Evolutionary conservation across 2,329 filamentous ascomycete species (phyloP).

Genomic region (Aspergillus awamori): DNA sequence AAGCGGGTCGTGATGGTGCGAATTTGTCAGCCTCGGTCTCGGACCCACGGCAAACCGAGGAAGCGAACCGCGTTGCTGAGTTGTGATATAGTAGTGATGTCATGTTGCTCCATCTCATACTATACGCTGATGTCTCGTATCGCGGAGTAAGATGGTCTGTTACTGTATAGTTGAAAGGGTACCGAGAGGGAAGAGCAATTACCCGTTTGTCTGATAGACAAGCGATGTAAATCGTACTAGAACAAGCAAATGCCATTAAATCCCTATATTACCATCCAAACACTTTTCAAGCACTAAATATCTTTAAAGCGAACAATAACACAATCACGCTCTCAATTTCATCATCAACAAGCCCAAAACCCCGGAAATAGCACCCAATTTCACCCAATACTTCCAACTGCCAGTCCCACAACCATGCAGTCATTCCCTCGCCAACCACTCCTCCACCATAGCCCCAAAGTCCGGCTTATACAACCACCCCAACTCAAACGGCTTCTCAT

Average conservation of each 20-base stretch:
- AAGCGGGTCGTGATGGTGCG: too few species aligned
- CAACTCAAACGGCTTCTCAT: slow-evolving; percentile 39
- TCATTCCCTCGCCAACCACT: slow-evolving; percentile 26
- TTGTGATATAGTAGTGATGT: background rate
- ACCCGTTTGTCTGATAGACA: too few species aligned
- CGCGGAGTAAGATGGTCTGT: too few species aligned
- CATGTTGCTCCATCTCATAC: background rate
- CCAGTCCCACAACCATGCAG: too few species aligned
- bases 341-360: background rate
- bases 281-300: too few species aligned
- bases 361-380: background rate
- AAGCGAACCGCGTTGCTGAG: background rate
- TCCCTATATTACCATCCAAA: too few species aligned
- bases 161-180: too few species aligned
- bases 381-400: background rate
- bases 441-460: slow-evolving; percentile 40
- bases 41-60: background rate
- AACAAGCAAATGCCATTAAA: background rate
- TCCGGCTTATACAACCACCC: slow-evolving; percentile 50
- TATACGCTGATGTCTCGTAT: too few species aligned
- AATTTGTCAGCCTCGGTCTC: background rate
- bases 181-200: too few species aligned
- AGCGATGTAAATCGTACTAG: too few species aligned
- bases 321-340: too few species aligned
- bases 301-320: too few species aligned